These are phyloP conservation scores for Beta macrorhiza DNA, from an alignment of 179 eudicot genomes.

Conservation along the genomic window DNA sequence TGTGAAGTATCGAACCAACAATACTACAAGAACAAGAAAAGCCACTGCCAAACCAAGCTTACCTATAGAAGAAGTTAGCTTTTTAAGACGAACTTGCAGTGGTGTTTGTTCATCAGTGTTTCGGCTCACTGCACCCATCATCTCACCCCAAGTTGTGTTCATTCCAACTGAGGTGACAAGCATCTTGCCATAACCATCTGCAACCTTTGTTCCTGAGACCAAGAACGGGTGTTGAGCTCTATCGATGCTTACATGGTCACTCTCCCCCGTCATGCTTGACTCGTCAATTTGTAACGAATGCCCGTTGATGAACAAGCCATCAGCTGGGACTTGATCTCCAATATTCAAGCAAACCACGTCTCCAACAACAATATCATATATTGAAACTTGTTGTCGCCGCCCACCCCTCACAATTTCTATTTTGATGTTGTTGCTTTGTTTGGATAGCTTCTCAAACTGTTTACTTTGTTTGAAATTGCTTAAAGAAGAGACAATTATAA, in stretches of 20 bases:
- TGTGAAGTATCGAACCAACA: constrained; percentile 32
- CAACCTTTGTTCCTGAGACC: constrained; percentile 30
- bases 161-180: constrained; percentile 30
- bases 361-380: constrained; percentile 29
- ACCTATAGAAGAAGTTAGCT: constrained; percentile 34
- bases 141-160: constrained; percentile 37
- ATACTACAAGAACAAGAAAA: constrained; percentile 28
- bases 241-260: constrained; percentile 29
- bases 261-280: constrained; percentile 39
- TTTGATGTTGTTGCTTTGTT: constrained; percentile 25
- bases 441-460: constrained; percentile 28
- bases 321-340: constrained; percentile 33
- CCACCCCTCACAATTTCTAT: constrained; percentile 26
- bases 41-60: constrained; percentile 32
- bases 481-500: constrained; percentile 24
- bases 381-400: constrained; percentile 29
- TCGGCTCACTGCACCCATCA: constrained; percentile 34
- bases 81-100: constrained; percentile 28
- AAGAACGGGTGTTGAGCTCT: constrained; percentile 22
- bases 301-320: constrained; percentile 30
- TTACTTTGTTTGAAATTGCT: constrained; percentile 30
- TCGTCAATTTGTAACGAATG: constrained; percentile 31
- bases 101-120: constrained; percentile 28
- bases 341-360: constrained; percentile 33
- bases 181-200: constrained; percentile 28